A percentile compares a stretch with the other conserved stretches of the same genome.
Evolutionary conservation across 2,329 filamentous ascomycete genomes (phyloP).

Genomic region (Chaetoscypha palmicola): DNA sequence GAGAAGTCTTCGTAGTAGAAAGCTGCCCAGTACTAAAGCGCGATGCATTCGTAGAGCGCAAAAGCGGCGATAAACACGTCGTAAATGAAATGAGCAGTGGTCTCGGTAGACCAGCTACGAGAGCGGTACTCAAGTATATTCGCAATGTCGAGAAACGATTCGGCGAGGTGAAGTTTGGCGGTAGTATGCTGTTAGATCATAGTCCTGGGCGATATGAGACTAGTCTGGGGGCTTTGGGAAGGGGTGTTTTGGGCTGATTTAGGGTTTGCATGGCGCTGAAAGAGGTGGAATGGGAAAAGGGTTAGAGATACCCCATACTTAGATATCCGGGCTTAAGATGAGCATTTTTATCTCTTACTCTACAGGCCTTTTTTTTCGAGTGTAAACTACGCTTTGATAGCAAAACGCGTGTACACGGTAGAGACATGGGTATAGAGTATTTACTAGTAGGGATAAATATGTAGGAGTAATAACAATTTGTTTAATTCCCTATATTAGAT

Average conservation of each 20-base stretch:
- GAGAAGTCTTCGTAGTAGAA: conserved; percentile 69
- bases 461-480: too few species aligned
- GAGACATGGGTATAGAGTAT: too few species aligned
- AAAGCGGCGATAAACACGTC: conserved; percentile 13
- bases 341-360: too few species aligned
- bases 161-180: conserved; percentile 62
- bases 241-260: conserved; percentile 35
- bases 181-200: conserved; percentile 70
- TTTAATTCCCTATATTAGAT: too few species aligned
- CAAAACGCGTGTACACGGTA: too few species aligned
- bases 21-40: conserved; percentile 59
- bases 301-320: too few species aligned
- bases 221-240: conserved; percentile 53
- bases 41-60: conserved; percentile 50
- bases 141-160: conserved; percentile 64
- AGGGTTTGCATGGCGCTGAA: too few species aligned
- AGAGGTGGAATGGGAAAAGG: too few species aligned
- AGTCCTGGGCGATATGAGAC: conserved; percentile 68
- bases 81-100: conserved; percentile 32
- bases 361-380: too few species aligned
- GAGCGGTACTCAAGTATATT: conserved; percentile 64
- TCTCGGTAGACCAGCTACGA: conserved; percentile 58
- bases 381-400: too few species aligned
- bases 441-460: too few species aligned
- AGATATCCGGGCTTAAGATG: too few species aligned